phyloP scores from a whole-genome alignment of 495 filamentous ascomycete genomes.

The Penicillium paradoxum region DNA sequence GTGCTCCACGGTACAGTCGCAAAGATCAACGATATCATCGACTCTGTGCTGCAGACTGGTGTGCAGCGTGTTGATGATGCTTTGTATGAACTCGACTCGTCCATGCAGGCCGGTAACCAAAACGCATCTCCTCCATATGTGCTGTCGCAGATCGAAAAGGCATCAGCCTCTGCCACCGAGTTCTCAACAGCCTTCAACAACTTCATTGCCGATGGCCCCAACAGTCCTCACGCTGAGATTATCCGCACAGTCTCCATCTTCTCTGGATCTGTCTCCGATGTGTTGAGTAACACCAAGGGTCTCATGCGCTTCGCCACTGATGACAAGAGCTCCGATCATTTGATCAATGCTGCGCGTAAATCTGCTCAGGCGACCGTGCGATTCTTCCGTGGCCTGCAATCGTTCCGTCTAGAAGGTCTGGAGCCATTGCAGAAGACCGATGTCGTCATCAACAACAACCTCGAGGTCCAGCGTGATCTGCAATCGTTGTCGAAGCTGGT shows the following conservation, averaged over 20 bases:
- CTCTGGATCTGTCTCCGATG: slow-evolving; percentile 84
- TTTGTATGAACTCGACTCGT: slow-evolving; percentile 92
- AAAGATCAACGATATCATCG: slow-evolving; percentile 96
- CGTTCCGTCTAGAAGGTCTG: slow-evolving; percentile 86
- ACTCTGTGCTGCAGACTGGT: slow-evolving; percentile 90
- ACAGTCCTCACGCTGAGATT: slow-evolving; percentile 82
- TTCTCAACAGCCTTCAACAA: slow-evolving; percentile 98
- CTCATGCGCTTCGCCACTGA: slow-evolving; percentile 90
- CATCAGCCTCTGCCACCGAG: slow-evolving; percentile 87
- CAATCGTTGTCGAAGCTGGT: slow-evolving; percentile 88
- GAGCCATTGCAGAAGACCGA: slow-evolving; percentile 86
- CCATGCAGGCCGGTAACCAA: slow-evolving; percentile 98
- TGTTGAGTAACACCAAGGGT: slow-evolving; percentile 93
- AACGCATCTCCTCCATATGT: slow-evolving; percentile 96
- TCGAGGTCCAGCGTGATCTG: slow-evolving; percentile 86
- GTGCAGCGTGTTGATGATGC: slow-evolving; percentile 95
- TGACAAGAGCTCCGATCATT: slow-evolving; percentile 83
- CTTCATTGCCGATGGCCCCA: slow-evolving; percentile 94
- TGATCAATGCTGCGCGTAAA: slow-evolving; percentile 73
- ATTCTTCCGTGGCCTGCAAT: slow-evolving; percentile 92
- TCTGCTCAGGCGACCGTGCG: slow-evolving; percentile 85
- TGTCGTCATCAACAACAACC: slow-evolving; percentile 92
- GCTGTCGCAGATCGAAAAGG: slow-evolving; percentile 94
- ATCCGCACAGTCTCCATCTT: slow-evolving; percentile 91
- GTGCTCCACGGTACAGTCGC: slow-evolving; percentile 77